Base-by-base conservation (phyloP, 768 basidiomycete genomes). In the Tulasnella sp. region DNA sequence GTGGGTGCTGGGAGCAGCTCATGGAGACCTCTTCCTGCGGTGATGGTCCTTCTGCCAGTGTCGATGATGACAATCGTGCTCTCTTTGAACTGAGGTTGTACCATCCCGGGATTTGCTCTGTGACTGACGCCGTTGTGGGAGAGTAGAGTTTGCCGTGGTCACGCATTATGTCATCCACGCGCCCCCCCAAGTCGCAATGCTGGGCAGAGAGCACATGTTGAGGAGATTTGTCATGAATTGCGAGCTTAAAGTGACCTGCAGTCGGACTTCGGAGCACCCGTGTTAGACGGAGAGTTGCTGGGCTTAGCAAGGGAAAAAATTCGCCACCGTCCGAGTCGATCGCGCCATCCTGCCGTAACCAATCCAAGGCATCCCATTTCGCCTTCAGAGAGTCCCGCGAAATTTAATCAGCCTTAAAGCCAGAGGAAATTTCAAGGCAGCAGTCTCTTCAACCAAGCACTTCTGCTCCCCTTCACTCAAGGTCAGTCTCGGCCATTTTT, bases 1-100 rank as follows among this genome's bases (percentile, higher is more conserved):
- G 91, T 86, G n/a, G 96, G 95, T 2, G 89, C 89, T 82, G 89
- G 92, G 72, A 97, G 87, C 20, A 96, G 90, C 77, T 97, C 96
- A 80, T 92, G 88, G 2, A 97, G 88, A 42, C 96, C 96, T 37
- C 94, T 87, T 12, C 94, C 93, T 69, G 93, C 95, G 54, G 93
- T 90, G 75, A 96, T 86, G 72, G 88, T 85, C 4, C 93, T 92
- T 76, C 92, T 88, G 77, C 91, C 89, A 18, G 92, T 93, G 86
- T 96, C 96, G 84, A 97, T 90, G 85, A 96, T 88, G 81, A 96
- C 89, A 69, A 96, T 89, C 76, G 90, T 92, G 75, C 93, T 90
- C 86, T 96, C 95, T 85, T 95, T 93, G 85, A 95, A 92, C 74
- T 80, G 79, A 40, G 54, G 77, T 50, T 72, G 79, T 44, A 80